Evolutionary conservation across 2,329 filamentous ascomycete species (phyloP).

Genomic region (Ophiocordyceps robertsii): DNA sequence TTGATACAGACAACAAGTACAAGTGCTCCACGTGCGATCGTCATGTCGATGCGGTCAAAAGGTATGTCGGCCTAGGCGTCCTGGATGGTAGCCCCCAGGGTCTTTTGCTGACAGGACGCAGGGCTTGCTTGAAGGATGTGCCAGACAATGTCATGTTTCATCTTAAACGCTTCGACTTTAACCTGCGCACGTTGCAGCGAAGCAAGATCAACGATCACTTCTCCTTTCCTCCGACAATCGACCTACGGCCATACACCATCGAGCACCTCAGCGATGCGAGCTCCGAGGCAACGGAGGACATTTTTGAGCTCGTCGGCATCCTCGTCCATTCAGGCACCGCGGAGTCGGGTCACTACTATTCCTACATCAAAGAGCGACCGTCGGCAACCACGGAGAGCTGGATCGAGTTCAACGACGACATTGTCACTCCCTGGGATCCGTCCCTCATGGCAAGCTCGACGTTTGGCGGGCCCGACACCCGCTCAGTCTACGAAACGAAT

Average conservation of each 20-base stretch:
- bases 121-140: slow-evolving; percentile 81
- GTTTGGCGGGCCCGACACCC: slow-evolving; percentile 59
- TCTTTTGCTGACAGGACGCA: slow-evolving; percentile 16
- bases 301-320: slow-evolving; percentile 89
- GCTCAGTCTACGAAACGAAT: slow-evolving; percentile 29
- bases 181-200: slow-evolving; percentile 60
- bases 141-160: slow-evolving; percentile 94
- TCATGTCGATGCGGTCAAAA: slow-evolving; percentile 86
- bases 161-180: slow-evolving; percentile 77
- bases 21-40: slow-evolving; percentile 83
- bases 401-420: slow-evolving; percentile 93
- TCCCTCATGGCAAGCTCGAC: slow-evolving; percentile 60
- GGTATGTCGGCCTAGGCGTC: slow-evolving; percentile 26
- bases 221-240: slow-evolving; percentile 67
- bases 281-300: slow-evolving; percentile 46
- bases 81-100: neutral
- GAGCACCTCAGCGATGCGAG: slow-evolving; percentile 59
- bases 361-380: slow-evolving; percentile 75
- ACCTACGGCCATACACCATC: slow-evolving; percentile 86
- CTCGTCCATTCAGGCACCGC: slow-evolving; percentile 88
- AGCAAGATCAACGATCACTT: slow-evolving; percentile 96
- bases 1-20: slow-evolving; percentile 77
- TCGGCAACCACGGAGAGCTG: slow-evolving; percentile 41
- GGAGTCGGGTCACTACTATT: slow-evolving; percentile 95
- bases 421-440: slow-evolving; percentile 64